Evolutionary conservation across 164 flowering plant genomes (phyloP).

Genomic region (Nymphaea thermarum): DNA sequence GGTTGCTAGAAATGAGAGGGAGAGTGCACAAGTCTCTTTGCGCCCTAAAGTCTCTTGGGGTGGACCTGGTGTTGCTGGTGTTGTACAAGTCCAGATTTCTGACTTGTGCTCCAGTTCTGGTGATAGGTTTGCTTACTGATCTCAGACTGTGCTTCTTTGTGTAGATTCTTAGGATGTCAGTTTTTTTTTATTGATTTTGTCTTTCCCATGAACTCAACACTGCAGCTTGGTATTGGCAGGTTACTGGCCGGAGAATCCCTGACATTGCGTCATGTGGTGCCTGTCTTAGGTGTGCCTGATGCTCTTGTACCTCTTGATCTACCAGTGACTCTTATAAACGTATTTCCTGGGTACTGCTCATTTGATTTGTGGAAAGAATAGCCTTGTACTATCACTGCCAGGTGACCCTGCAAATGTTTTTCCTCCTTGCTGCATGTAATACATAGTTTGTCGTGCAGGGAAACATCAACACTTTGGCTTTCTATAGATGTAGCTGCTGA

Average conservation of each 20-base stretch:
- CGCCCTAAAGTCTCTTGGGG: slow-evolving; percentile 92
- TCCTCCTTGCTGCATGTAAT: neutral
- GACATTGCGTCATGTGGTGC: slow-evolving; percentile 66
- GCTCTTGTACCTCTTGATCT: slow-evolving; percentile 90
- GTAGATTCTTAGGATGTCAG: neutral
- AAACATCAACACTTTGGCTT: slow-evolving; percentile 79
- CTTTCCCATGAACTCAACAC: slow-evolving; percentile 1
- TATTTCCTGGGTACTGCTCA: slow-evolving; percentile 67
- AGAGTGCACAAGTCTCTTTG: slow-evolving; percentile 78
- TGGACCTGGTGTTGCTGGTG: slow-evolving; percentile 54
- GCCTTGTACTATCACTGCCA: slow-evolving; percentile 4
- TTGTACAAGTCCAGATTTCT: slow-evolving; percentile 70
- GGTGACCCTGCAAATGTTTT: neutral
- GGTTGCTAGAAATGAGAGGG: slow-evolving; percentile 93
- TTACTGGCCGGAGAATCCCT: slow-evolving; percentile 64
- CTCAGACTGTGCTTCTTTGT: neutral
- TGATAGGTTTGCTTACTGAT: slow-evolving; percentile 44
- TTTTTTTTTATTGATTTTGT: too few species aligned
- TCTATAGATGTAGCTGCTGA: slow-evolving; percentile 71
- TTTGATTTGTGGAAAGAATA: slow-evolving; percentile 4
- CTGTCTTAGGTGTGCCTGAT: slow-evolving; percentile 93
- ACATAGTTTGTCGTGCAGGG: slow-evolving; percentile 39
- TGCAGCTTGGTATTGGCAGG: slow-evolving; percentile 29
- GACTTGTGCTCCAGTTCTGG: slow-evolving; percentile 80
- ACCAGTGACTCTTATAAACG: slow-evolving; percentile 53